Base-by-base conservation (phyloP, 2,329 filamentous ascomycete species). In the Trichoderma breve region DNA sequence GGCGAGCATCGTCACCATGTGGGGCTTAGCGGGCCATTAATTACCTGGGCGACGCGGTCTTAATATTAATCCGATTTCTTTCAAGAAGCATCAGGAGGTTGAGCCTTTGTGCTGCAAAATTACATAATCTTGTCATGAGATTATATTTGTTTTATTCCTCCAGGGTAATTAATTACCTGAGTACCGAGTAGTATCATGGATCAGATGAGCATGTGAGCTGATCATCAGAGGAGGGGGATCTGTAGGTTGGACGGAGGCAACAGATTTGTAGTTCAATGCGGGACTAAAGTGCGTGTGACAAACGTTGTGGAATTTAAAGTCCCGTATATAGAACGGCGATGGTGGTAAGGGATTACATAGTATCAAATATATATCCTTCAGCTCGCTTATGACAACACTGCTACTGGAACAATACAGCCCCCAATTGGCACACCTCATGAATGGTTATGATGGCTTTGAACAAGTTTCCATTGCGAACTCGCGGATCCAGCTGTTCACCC, bases 1-100 rank as follows among this genome's bases (percentile, higher is more conserved):
- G 39, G 47, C 21, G 39, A 60, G 53, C 67, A 65, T 64, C 71
- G 65, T 63, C 72, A 69, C 70, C 72, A 73, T 69, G 72, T 71
- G 72, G 72, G 67, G 67, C 67, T 57, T 57, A 70, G 67, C 65
- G 65, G 65, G 65, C 34, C 65, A 60, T 68, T 70, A 51, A 70
- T 70, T 62, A 70, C 55, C 65, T 68, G 51, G 53, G 14, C 36
- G 34, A 43, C 24, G 53, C 67, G 67, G 67, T 53, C 28, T 70
- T 70, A 28, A 28, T 26, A 67, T 71, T 71, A 68, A 68, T 73
- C 72, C 72, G 71, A 24, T 53, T 24, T 53, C 47, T 53, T 53
- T 53, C n/a, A 24, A 24, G 11, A n/a, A 3, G 4, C 26, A 34
- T 51, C 14, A 30, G 57, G 30, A 30, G 30, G 30, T 15, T n/a